These are phyloP conservation scores for Backusella westeae DNA, from an alignment of 192 early-diverging fungal species.

Conservation along the genomic window DNA sequence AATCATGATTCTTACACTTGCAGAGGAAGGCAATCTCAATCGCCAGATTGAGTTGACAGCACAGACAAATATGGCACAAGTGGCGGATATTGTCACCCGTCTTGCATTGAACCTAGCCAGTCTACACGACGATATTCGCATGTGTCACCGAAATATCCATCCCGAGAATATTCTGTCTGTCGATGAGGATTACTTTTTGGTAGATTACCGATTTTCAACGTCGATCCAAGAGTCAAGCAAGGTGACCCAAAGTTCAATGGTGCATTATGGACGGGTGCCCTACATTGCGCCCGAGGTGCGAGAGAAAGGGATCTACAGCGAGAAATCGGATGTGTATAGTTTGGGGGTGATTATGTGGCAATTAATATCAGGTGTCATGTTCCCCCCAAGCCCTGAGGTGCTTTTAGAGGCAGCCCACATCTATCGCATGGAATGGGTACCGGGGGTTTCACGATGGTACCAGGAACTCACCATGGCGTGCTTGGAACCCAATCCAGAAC, in stretches of 20 bases:
- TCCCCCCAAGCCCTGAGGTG: slow-evolving; percentile 23
- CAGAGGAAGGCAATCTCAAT: slow-evolving; percentile 28
- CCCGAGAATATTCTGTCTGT: slow-evolving; percentile 28
- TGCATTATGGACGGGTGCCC: slow-evolving; percentile 31
- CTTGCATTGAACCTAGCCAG: slow-evolving; percentile 32
- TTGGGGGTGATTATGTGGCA: slow-evolving; percentile 35
- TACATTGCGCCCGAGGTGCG: slow-evolving; percentile 32
- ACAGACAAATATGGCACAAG: slow-evolving; percentile 7
- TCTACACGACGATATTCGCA: slow-evolving; percentile 30
- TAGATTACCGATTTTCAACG: slow-evolving; percentile 32
- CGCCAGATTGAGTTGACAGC: slow-evolving; percentile 18
- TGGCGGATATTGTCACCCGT: slow-evolving; percentile 22
- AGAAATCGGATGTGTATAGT: slow-evolving; percentile 30
- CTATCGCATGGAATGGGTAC: slow-evolving; percentile 29
- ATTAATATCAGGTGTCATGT: slow-evolving; percentile 24
- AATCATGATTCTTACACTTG: slow-evolving; percentile 31
- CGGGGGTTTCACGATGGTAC: slow-evolving; percentile 33
- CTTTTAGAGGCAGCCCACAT: slow-evolving; percentile 16
- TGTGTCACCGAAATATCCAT: slow-evolving; percentile 36
- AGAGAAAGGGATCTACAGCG: slow-evolving; percentile 20
- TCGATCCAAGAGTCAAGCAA: slow-evolving; percentile 25
- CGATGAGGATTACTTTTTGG: slow-evolving; percentile 27
- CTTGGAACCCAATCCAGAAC: slow-evolving; percentile 24
- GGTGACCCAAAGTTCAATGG: slow-evolving; percentile 22
- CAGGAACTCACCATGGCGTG: slow-evolving; percentile 24